A percentile compares a stretch with the other conserved stretches of the same genome.
Conservation (phyloP, 352 stramenopile species). For the Phytophthora rubi region DNA sequence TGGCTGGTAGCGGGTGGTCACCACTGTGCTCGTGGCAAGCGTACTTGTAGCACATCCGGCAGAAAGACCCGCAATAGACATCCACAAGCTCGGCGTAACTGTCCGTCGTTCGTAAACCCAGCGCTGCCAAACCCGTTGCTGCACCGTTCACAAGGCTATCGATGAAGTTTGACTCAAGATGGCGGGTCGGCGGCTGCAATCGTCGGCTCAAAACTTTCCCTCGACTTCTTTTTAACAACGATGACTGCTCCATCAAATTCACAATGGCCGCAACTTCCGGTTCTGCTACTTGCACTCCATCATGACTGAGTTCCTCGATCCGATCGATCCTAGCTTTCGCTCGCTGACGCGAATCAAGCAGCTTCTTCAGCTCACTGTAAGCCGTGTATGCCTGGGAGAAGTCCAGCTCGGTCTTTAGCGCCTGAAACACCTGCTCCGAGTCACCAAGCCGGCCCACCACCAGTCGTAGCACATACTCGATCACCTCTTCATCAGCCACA, state of each 20-base stretch:
- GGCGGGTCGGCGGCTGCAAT: slow-evolving; percentile 51
- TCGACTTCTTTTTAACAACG: slow-evolving; percentile 21
- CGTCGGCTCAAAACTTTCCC: slow-evolving; percentile 26
- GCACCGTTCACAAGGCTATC: slow-evolving; percentile 24
- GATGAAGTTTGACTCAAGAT: slow-evolving; percentile 64
- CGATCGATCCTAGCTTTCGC: slow-evolving; percentile 14
- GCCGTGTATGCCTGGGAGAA: slow-evolving; percentile 46
- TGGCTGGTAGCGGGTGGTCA: slow-evolving; percentile 65
- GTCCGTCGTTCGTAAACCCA: slow-evolving; percentile 55
- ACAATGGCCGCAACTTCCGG: slow-evolving; percentile 22
- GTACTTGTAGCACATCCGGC: slow-evolving; percentile 92
- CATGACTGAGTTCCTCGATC: slow-evolving; percentile 18
- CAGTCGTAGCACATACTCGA: slow-evolving; percentile 48
- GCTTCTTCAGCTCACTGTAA: slow-evolving; percentile 48
- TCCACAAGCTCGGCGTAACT: slow-evolving; percentile 80
- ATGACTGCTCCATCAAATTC: slow-evolving; percentile 27
- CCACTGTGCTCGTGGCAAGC: slow-evolving; percentile 91
- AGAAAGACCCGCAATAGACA: slow-evolving; percentile 89
- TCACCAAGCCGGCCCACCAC: slow-evolving; percentile 41
- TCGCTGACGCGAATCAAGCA: slow-evolving; percentile 24
- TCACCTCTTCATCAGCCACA: slow-evolving; percentile 46
- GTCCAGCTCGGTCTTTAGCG: slow-evolving; percentile 41
- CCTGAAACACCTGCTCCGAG: slow-evolving; percentile 43
- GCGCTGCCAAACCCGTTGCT: slow-evolving; percentile 19
- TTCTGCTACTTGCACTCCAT: slow-evolving; percentile 2